These are phyloP conservation scores for Scheffersomyces stambukii DNA, from an alignment of 1,139 yeast species.

Conservation along the genomic window DNA sequence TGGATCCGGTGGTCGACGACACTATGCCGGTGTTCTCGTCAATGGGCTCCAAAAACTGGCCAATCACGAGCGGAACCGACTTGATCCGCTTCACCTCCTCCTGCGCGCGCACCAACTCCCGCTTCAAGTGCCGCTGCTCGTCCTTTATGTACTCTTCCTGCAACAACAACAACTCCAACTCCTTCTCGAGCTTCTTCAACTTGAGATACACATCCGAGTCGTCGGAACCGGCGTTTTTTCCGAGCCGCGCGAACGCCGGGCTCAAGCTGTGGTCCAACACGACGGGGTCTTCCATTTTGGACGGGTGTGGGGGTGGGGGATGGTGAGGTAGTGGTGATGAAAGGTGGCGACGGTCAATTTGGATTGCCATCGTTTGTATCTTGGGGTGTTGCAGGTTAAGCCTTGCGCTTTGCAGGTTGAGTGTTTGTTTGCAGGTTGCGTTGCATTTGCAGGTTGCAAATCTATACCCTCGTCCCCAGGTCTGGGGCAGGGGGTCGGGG, in stretches of 20 bases:
- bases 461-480: background rate
- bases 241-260: slow-evolving; percentile 7
- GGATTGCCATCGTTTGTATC: no score
- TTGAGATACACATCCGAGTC: slow-evolving; percentile 72
- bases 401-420: no score
- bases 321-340: slow-evolving; percentile 2
- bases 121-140: slow-evolving; percentile 92
- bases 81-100: slow-evolving; percentile 98
- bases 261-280: slow-evolving; percentile 12
- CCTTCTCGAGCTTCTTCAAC: slow-evolving; percentile 84
- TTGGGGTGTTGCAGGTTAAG: no score
- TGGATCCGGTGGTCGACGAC: slow-evolving; percentile 95
- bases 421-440: no score
- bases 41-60: slow-evolving; percentile 96
- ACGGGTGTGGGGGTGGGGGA: slow-evolving; percentile 5
- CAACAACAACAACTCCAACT: slow-evolving; percentile 72
- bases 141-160: slow-evolving; percentile 98
- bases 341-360: no score
- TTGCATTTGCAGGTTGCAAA: no score
- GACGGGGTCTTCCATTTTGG: slow-evolving; percentile 20
- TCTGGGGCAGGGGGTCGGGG: slow-evolving; percentile 1
- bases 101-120: slow-evolving; percentile 94
- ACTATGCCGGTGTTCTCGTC: slow-evolving; percentile 97
- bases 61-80: slow-evolving; percentile 96
- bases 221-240: slow-evolving; percentile 12